Conservation (phyloP, 1,284 basidiomycete genomes). For the Ceratobasidium papillatum region DNA sequence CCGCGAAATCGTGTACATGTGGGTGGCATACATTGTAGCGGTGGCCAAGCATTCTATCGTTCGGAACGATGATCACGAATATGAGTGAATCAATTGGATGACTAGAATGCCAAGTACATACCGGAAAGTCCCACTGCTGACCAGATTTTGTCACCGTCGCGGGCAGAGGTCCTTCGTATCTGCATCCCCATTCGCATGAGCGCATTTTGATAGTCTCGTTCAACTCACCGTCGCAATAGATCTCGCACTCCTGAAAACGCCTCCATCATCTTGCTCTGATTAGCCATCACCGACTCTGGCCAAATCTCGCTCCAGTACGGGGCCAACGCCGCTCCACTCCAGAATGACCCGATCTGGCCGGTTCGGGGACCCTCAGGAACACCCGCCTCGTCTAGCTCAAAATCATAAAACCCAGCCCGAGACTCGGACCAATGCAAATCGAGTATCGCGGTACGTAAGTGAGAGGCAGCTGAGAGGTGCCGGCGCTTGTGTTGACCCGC, state of each 20-base stretch:
- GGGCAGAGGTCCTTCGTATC: conserved; percentile 84
- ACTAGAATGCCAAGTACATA: background rate
- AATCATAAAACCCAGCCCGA: conserved; percentile 90
- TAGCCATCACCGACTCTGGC: conserved; percentile 72
- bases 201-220: background rate
- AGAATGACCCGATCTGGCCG: conserved; percentile 55
- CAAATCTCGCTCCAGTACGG: conserved; percentile 89
- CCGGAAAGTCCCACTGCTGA: conserved; percentile 73
- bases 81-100: conserved; percentile 47
- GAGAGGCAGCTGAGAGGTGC: conserved; percentile 60
- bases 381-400: conserved; percentile 56
- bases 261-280: conserved; percentile 70
- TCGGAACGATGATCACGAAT: conserved; percentile 47
- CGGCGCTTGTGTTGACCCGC: conserved; percentile 24
- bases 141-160: conserved; percentile 79
- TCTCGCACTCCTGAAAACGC: conserved; percentile 78
- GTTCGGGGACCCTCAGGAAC: conserved; percentile 69
- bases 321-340: conserved; percentile 80
- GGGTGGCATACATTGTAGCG: conserved; percentile 64
- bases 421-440: conserved; percentile 86
- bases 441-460: conserved; percentile 73
- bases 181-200: conserved; percentile 50
- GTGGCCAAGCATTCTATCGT: conserved; percentile 68
- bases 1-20: background rate
- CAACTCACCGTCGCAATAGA: conserved; percentile 60